Percentiles rank a stretch among this genome's conserved stretches.
Evolutionary conservation across 768 basidiomycete genomes (phyloP).

Genomic region (Termitomyces sp.): DNA sequence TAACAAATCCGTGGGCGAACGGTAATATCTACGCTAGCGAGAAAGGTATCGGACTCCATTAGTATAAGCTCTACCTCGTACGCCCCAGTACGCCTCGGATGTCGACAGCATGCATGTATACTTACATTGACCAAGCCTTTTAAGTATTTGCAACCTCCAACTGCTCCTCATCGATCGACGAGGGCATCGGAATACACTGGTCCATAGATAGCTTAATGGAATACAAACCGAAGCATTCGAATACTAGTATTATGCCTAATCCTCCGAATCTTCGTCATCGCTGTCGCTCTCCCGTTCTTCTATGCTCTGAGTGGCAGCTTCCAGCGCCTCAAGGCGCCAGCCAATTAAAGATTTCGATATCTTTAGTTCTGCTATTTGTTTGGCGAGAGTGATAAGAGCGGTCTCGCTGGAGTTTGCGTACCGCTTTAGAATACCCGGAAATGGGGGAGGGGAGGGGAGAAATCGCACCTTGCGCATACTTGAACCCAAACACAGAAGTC

Average conservation of each 20-base stretch:
- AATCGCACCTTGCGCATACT: conserved; percentile 58
- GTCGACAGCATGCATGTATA: neutral
- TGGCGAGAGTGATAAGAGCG: conserved; percentile 40
- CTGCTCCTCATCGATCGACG: neutral
- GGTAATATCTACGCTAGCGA: neutral
- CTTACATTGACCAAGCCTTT: neutral
- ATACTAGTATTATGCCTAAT: conserved; percentile 6
- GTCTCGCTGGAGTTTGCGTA: conserved; percentile 46
- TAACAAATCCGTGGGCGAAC: conserved; percentile 4
- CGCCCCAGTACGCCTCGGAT: neutral
- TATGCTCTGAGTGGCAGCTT: conserved; percentile 42
- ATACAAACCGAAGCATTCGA: neutral
- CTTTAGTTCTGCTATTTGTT: conserved; percentile 29
- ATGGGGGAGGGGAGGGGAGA: neutral
- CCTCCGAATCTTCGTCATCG: conserved; percentile 53
- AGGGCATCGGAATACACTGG: neutral
- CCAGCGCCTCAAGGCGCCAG: conserved; percentile 68
- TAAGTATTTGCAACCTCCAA: neutral
- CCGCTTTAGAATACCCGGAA: neutral
- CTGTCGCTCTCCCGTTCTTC: conserved; percentile 50
- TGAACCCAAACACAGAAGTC: conserved; percentile 84
- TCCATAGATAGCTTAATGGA: conserved; percentile 1
- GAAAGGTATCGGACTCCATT: neutral
- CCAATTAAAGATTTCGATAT: conserved; percentile 55
- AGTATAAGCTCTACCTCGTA: neutral